Conservation (phyloP, 2,329 filamentous ascomycete genomes). For the Diplodia scrobiculata region DNA sequence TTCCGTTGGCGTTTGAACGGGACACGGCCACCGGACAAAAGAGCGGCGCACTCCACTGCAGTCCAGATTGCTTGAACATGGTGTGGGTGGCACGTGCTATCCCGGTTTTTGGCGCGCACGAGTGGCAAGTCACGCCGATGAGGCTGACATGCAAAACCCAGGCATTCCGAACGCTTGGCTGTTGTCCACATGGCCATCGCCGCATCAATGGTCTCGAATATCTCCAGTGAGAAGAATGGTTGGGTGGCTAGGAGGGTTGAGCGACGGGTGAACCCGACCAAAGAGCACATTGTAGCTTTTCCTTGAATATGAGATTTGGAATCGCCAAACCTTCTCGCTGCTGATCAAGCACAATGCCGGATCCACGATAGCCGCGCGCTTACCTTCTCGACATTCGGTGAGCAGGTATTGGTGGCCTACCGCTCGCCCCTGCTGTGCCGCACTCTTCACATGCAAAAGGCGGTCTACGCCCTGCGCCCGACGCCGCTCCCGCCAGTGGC, state of each 20-base stretch:
- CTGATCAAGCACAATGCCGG: not conserved
- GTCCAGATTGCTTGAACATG: conserved; percentile 6
- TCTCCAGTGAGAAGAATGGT: not conserved
- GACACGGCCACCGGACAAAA: not conserved
- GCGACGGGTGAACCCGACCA: too few species aligned
- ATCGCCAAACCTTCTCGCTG: not conserved
- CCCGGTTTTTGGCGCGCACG: not conserved
- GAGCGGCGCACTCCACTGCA: not conserved
- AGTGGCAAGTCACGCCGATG: not conserved
- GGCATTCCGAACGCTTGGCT: too few species aligned
- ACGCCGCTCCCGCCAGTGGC: not conserved
- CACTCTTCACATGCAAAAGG: not conserved
- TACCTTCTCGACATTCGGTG: not conserved
- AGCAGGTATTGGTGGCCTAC: not conserved
- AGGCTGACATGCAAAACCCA: not conserved
- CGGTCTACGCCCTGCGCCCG: not conserved
- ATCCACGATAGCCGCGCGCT: not conserved
- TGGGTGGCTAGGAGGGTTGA: not conserved
- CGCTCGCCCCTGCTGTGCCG: not conserved
- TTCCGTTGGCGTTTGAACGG: not conserved
- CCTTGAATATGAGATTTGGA: not conserved
- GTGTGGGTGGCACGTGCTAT: not conserved
- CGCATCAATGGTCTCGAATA: not conserved
- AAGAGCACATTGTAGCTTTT: too few species aligned
- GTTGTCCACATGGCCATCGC: too few species aligned